Base-by-base conservation (phyloP, 257 asterid species). In the Fraxinus americana region DNA sequence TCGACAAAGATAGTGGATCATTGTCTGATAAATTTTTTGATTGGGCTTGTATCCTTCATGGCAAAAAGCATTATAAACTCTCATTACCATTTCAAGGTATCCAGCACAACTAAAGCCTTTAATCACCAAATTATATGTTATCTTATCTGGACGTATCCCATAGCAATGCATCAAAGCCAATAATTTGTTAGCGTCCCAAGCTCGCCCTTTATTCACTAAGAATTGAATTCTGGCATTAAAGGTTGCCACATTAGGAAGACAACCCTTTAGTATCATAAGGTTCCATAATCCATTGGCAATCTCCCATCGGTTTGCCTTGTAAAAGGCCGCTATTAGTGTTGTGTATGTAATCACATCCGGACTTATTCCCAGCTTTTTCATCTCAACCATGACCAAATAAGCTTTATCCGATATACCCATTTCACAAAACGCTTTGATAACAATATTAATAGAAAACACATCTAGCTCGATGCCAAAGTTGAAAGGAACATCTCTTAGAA, bases 341-440 rank as follows among this genome's bases (percentile, higher is more conserved):
- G 97, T 93, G 72, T 90, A 93, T 7, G 98, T 89, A 83, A 91
- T 83, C 79, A 91, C 98, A 72, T 93, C 98, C 57, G 96, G 94
- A 23, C 70, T 50, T 65, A 91, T 66, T 66, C 94, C 92, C 74
- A 82, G 45, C 80, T 84, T 91, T 63, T 87, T 90, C 92, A 87
- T 87, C 89, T 84, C 88, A 50, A 76, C 81, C 94, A 88, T 83
- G 77, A 90, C 67, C 77, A 88, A 16, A 84, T 77, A 82, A 4
- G 96, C 97, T 85, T 85, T 91, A 67, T 89, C 90, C 80, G 84
- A 63, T 68, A 83, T 67, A 77, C 81, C 90, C 88, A 89, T 87
- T 81, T 90, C 88, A 75, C 96, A 93, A 70, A 93, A 85, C 43
- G 96, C 90, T 82, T 89, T 90, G 76, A 91, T 72, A 77, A 90